Evolutionary conservation across 176 grass and related monocot genomes (phyloP), one percentile per base, ranked within the genome.

Genomic region (Tillandsia leiboldiana): DNA sequence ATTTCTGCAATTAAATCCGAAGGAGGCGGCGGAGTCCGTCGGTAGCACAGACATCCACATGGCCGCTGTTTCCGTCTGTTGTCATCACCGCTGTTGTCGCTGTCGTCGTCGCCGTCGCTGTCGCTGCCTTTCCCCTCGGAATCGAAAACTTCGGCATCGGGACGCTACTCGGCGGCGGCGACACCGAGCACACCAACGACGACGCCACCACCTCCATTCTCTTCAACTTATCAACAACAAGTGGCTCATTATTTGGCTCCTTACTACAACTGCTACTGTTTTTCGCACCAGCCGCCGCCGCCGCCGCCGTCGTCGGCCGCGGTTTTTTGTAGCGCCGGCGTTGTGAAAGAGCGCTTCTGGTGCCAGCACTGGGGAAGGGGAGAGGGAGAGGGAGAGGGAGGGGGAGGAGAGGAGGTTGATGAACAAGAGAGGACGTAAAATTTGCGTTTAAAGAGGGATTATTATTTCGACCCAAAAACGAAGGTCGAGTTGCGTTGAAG

Each of bases 141-240:
- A 95, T 64, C 48, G 88, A 53, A 2, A 85, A 87, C 49, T 77
- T 90, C n/a, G 91, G 91, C 81, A 90, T 84, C 29, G 91, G 91
- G 53, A 95, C 81, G 72, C 91, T 75, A 77, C 91, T 95, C 23
- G 91, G 91, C 33, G 91, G 84, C 11, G 91, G 84, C 10, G 91
- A 90, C 63, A 78, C 87, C 2, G 87, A 90, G 77, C 85, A 87
- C 63, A 82, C 65, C 5, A 86, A 79, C 53, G 70, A 83, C 29
- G 12, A 71, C 29, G 62, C 72, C 24, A 29, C 27, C 52, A 23
- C 50, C 23, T 50, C 70, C 9, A 12, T 26, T 2, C 72, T 24
- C 8, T 13, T 17, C 14, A 12, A 13, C 56, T 65, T n/a, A 17
- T 23, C 62, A 12, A 9, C 17, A 18, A 2, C 56, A 23, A 15